These are phyloP conservation scores for Neurospora sp. DNA, from an alignment of 2,329 filamentous ascomycete genomes.

Conservation along the genomic window DNA sequence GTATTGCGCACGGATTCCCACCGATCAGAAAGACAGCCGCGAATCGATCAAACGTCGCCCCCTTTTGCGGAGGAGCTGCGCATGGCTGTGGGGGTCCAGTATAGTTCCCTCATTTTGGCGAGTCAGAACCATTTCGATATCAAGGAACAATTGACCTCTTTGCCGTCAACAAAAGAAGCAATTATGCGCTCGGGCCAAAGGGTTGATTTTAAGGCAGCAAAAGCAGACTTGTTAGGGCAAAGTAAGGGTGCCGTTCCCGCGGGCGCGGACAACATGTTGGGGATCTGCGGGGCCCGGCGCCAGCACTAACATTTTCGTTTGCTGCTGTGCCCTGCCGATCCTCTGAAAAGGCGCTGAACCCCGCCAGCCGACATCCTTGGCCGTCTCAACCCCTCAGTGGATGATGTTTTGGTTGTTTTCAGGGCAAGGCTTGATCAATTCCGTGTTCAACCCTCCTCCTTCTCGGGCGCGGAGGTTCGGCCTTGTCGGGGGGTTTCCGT, in stretches of 20 bases:
- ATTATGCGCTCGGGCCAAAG: conserved; percentile 2
- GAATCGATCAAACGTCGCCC: neutral
- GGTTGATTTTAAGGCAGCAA: neutral
- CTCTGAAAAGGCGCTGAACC: neutral
- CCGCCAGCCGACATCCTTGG: neutral
- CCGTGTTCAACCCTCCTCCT: conserved; percentile 1
- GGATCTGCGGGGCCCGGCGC: conserved; percentile 28
- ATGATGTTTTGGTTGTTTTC: neutral
- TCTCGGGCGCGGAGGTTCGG: conserved; percentile 2
- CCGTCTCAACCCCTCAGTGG: conserved; percentile 10
- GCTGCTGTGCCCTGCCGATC: conserved; percentile 10
- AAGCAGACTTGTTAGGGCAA: neutral
- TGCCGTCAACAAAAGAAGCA: neutral
- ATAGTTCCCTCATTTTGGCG: neutral
- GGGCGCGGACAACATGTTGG: conserved; percentile 32
- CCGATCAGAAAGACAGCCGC: neutral
- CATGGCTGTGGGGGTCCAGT: neutral
- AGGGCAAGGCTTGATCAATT: neutral
- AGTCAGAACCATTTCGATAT: neutral
- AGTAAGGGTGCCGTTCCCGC: neutral
- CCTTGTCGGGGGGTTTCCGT: neutral
- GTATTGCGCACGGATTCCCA: neutral
- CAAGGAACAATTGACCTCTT: neutral
- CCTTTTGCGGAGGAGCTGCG: neutral
- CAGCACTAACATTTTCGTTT: conserved; percentile 8